Base-by-base conservation (phyloP, 768 basidiomycete species). In the Lentinula lateritia region DNA sequence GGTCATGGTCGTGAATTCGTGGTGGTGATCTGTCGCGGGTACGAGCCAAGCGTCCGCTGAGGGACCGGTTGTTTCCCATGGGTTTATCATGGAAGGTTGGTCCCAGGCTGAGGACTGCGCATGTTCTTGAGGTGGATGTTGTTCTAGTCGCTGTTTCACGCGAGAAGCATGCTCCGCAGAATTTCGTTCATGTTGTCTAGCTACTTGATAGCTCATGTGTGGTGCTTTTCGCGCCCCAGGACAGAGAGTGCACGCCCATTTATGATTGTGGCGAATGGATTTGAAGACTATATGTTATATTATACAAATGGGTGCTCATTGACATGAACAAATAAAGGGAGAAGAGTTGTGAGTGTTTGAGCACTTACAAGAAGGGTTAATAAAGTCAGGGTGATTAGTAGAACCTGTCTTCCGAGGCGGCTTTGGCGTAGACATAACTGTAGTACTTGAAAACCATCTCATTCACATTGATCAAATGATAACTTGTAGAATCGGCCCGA, bases 161-260 rank as follows among this genome's bases (percentile, higher is more conserved):
- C 10, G 53, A 5, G 7, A 13, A 13, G 18, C 61, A 46, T 71
- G 68, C 20, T 67, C 63, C 28, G 48, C 59, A 39, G 69, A 68
- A 13, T 62, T 60, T 15, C 57, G 64, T 62, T 74, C 72, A 45
- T 74, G 72, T n/a, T 67, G 60, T 43, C 67, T 61, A n/a, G 72
- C 72, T 16, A 57, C 60, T 20, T 62, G 65, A 8, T 62, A 46
- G 16, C 63, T 65, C 72, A 72, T 55, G 13, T 36, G 2, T 41
- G 36, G 13, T 52, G 32, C 6, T 34, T 9, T 35, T 50, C 28
- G 48, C 48, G 15, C 28, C 48, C 28, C 48, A 16, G 20, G 8
- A 18, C 53, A 55, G 18, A 55, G 53, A 38, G 53, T 55, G 38
- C 53, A 55, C n/a, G 7, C 18, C 53, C 53, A 55, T 41, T 23